These are phyloP conservation scores for Rubia yunnanensis DNA, from an alignment of 257 asterid species.

Conservation along the genomic window DNA sequence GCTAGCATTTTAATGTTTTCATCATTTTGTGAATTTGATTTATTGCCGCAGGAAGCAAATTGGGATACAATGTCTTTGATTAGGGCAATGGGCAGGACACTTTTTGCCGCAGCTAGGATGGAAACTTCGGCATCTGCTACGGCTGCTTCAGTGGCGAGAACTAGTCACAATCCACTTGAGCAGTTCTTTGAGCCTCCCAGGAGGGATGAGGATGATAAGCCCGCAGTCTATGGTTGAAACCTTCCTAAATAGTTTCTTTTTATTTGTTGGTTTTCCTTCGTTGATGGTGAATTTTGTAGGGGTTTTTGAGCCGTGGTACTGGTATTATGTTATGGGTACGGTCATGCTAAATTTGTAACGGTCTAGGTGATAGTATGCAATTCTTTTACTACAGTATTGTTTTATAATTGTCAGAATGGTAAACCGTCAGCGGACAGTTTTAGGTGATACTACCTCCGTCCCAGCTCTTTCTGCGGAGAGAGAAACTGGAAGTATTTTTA, in stretches of 20 bases:
- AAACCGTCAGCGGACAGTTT: too few relatives aligned
- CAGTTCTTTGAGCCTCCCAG: conserved; percentile 68
- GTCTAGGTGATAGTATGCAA: background rate
- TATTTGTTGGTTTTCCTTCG: background rate
- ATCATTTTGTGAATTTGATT: background rate
- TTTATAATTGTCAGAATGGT: background rate
- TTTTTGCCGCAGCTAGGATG: conserved; percentile 62
- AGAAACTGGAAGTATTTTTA: too few relatives aligned
- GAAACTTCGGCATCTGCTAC: conserved; percentile 51
- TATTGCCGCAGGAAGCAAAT: background rate
- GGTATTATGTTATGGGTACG: background rate
- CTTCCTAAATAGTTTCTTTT: background rate
- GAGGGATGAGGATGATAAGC: conserved; percentile 55
- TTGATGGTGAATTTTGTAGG: background rate
- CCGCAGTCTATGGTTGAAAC: conserved; percentile 49
- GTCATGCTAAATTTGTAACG: background rate
- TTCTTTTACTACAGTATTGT: background rate
- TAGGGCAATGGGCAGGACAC: conserved; percentile 49
- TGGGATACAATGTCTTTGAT: conserved; percentile 11
- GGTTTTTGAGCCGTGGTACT: background rate
- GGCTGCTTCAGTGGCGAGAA: conserved; percentile 27
- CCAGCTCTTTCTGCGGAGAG: too few relatives aligned
- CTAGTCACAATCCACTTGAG: conserved; percentile 49
- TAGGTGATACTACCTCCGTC: too few relatives aligned
- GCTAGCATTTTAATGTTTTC: too few relatives aligned